Evolutionary conservation across 1,139 yeast species (phyloP).

Genomic region (Diutina sp.): DNA sequence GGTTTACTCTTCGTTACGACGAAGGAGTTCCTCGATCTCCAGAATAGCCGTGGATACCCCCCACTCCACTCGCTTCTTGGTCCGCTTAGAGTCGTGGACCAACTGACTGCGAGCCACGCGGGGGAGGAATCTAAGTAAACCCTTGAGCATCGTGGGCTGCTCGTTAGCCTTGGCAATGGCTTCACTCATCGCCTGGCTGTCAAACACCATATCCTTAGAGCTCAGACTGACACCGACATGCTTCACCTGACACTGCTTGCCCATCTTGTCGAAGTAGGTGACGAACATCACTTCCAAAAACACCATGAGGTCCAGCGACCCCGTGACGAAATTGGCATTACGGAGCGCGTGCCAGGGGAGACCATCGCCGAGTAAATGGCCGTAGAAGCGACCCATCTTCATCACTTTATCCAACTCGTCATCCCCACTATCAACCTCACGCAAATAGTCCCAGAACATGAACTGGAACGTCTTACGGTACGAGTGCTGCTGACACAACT

Average conservation of each 20-base stretch:
- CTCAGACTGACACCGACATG: constrained; percentile 34
- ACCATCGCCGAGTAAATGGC: constrained; percentile 60
- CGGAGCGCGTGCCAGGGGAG: constrained; percentile 63
- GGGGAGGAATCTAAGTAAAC: constrained; percentile 57
- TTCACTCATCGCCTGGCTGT: constrained; percentile 41
- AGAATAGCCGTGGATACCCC: constrained; percentile 32
- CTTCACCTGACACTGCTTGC: constrained; percentile 47
- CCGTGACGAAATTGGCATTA: constrained; percentile 62
- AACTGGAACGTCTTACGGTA: constrained; percentile 80
- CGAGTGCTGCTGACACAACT: constrained; percentile 57
- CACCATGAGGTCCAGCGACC: constrained; percentile 49
- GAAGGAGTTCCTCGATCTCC: not conserved
- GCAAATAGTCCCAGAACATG: constrained; percentile 66
- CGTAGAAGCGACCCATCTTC: constrained; percentile 72
- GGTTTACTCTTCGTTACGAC: not conserved
- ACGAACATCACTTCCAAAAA: constrained; percentile 67
- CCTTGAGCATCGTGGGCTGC: constrained; percentile 50
- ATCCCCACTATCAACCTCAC: constrained; percentile 30
- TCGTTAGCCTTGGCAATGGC: constrained; percentile 50
- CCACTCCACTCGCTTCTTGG: constrained; percentile 47
- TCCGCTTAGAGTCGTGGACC: not conserved
- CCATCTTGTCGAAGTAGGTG: constrained; percentile 52
- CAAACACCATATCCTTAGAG: constrained; percentile 29
- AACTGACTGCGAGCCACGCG: constrained; percentile 17
- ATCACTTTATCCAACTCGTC: constrained; percentile 42